Evolutionary conservation across 805 yeast genomes (phyloP).

Genomic region (Metschnikowia matae): DNA sequence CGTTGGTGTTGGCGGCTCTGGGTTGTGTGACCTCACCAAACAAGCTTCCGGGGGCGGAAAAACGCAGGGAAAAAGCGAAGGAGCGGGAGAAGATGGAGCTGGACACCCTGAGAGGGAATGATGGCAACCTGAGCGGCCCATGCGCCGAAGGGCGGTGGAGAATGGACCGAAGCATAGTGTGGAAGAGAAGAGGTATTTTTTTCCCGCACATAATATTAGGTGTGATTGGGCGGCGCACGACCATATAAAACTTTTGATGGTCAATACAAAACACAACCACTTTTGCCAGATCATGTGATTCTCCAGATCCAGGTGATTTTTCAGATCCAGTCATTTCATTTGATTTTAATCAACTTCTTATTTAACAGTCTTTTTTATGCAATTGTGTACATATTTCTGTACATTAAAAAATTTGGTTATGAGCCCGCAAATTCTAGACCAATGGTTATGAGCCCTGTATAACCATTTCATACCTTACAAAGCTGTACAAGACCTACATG

Average conservation of each 20-base stretch:
- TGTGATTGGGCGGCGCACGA: background rate
- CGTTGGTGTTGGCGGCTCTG: constrained; percentile 6
- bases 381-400: too few relatives aligned
- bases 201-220: background rate
- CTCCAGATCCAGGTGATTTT: too few relatives aligned
- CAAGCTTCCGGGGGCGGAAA: constrained; percentile 14
- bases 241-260: background rate
- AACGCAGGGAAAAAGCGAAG: background rate
- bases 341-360: too few relatives aligned
- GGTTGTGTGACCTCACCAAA: constrained; percentile 33
- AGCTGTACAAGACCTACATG: background rate
- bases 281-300: too few relatives aligned
- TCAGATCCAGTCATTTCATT: too few relatives aligned
- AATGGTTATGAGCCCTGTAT: too few relatives aligned
- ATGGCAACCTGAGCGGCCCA: background rate
- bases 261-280: too few relatives aligned
- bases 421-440: too few relatives aligned
- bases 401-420: too few relatives aligned
- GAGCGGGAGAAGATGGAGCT: background rate
- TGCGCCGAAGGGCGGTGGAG: constrained; percentile 1
- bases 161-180: constrained; percentile 4
- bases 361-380: too few relatives aligned
- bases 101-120: background rate
- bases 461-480: too few relatives aligned
- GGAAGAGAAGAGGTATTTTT: constrained; percentile 2